phyloP scores from a whole-genome alignment of 257 asterid genomes.

The Gentiana straminea region DNA sequence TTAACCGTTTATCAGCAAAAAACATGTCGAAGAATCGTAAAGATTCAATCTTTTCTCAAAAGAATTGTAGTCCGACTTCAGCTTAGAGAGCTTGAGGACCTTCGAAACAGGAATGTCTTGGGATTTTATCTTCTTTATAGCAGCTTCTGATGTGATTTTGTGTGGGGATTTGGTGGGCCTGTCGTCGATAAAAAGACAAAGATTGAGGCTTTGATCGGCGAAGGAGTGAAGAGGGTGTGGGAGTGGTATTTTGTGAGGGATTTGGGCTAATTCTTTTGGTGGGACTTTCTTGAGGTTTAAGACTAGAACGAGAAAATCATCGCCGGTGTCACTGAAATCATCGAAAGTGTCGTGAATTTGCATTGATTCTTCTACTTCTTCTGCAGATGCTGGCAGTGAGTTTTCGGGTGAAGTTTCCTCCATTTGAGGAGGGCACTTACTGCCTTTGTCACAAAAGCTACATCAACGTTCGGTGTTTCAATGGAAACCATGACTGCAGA shows the following conservation, averaged over 20 bases:
- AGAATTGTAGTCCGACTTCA: constrained; percentile 52
- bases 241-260: constrained; percentile 48
- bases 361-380: constrained; percentile 4
- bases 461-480: too few relatives aligned
- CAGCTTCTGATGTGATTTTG: constrained; percentile 41
- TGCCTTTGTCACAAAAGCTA: constrained; percentile 28
- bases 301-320: constrained; percentile 52
- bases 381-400: constrained; percentile 2
- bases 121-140: constrained; percentile 26
- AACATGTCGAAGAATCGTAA: constrained; percentile 45
- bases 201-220: constrained; percentile 10
- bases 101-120: constrained; percentile 26
- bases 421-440: constrained; percentile 69
- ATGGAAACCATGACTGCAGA: too few relatives aligned
- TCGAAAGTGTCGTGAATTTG: constrained; percentile 13
- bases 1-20: constrained; percentile 33
- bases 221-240: constrained; percentile 28
- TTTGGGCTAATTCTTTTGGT: constrained; percentile 20
- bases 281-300: constrained; percentile 58
- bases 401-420: constrained; percentile 29
- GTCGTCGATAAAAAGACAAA: constrained; percentile 70
- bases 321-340: constrained; percentile 14
- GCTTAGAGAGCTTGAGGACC: constrained; percentile 54
- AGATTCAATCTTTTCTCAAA: constrained; percentile 46
- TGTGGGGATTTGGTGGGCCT: constrained; percentile 17